Base-by-base conservation (phyloP, 176 grass and related monocot species). In the barley (Hordeum vulgare) region DNA sequence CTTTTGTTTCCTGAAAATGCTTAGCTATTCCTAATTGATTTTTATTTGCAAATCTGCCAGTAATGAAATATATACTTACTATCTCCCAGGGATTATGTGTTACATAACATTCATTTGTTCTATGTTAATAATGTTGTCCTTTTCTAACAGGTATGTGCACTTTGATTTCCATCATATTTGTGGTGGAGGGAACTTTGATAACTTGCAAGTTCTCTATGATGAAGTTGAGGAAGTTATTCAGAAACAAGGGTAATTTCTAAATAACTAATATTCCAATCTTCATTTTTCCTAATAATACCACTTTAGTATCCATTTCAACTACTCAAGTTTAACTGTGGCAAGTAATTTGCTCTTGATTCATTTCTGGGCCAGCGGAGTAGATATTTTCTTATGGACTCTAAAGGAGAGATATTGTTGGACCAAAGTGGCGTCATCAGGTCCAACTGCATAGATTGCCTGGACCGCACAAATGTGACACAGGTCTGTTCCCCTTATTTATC, bases 381-480 rank as follows among this genome's bases (percentile, higher is more conserved):
- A 85, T 99, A 96, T 89, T 92, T 99, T 92, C 85, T 99, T 87
- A 86, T 99, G 44, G 90, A 94, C 61, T 76, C 85, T 73, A 88
- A 99, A 92, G 91, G 89, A 71, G 89, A 92, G 61, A 88, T 96
- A 84, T 77, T 99, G 36, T 57, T 89, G 80, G 96, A 99, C 69
- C 96, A 99, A 85, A 92, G 61, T 54, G 96, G 93, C 47, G 68
- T 99, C 31, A 25, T 91, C 81, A 91, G 96, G 74, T 88, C 89
- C 76, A 99, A 99, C 88, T 99, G 96, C 80, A 94, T 98, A 70
- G 96, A 98, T 85, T 98, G 96, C 70, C 85, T 98, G 77, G 96
- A 98, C 87, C 85, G 96, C 36, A 98, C 96, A 85, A 98, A 98
- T 82, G 96, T 98, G 44, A 94, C 96, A 70, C 96, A 99, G 93